Evolutionary conservation across 768 basidiomycete species (phyloP).

Genomic region (Termitomyces sp.): DNA sequence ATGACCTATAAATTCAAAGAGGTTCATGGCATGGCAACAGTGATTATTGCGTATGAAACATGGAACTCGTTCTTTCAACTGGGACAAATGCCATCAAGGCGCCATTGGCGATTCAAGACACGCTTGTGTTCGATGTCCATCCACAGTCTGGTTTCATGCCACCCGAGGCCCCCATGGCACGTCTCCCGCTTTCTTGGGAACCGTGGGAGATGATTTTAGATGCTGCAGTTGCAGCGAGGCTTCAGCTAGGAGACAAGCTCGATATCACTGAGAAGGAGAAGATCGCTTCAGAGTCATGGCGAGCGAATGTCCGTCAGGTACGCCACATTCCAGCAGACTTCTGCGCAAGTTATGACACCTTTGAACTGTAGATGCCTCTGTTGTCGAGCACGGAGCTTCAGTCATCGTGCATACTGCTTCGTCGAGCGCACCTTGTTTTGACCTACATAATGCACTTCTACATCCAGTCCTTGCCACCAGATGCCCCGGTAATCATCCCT

Average conservation of each 20-base stretch:
- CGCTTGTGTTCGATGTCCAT: slow-evolving; percentile 18
- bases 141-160: slow-evolving; percentile 21
- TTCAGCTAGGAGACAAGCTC: slow-evolving; percentile 54
- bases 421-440: slow-evolving; percentile 73
- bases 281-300: slow-evolving; percentile 43
- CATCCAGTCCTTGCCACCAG: slow-evolving; percentile 59
- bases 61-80: background rate
- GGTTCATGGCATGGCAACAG: background rate
- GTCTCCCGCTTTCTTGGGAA: slow-evolving; percentile 19
- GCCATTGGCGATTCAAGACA: background rate
- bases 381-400: slow-evolving; percentile 46
- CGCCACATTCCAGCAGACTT: slow-evolving; percentile 13
- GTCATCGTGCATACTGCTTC: slow-evolving; percentile 53
- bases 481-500: slow-evolving; percentile 63
- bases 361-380: slow-evolving; percentile 46
- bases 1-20: background rate
- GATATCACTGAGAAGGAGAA: slow-evolving; percentile 35
- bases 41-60: background rate
- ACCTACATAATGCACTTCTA: slow-evolving; percentile 77
- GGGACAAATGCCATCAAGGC: background rate
- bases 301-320: slow-evolving; percentile 43
- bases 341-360: background rate
- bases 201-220: slow-evolving; percentile 20
- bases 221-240: slow-evolving; percentile 15
- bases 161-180: slow-evolving; percentile 12